A percentile compares a stretch with the other conserved stretches of the same genome.
Evolutionary conservation across 164 flowering plant genomes (phyloP).

Genomic region (Hamamelis virginiana): DNA sequence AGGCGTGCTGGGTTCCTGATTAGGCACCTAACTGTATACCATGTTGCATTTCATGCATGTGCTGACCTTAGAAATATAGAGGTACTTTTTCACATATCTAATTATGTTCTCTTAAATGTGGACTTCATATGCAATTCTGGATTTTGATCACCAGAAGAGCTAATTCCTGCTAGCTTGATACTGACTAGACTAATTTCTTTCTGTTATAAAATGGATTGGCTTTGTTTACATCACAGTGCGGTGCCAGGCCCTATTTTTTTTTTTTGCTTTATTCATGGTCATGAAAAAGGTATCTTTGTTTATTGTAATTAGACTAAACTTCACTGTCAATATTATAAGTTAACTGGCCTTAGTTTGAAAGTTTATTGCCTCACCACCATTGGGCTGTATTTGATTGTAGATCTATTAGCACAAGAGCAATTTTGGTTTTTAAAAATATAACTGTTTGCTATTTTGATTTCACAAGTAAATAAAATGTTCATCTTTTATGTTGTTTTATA

Average conservation of each 20-base stretch:
- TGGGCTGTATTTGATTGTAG: too few species aligned
- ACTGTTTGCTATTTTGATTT: too few species aligned
- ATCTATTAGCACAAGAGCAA: not conserved
- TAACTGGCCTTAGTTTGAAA: not conserved
- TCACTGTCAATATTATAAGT: not conserved
- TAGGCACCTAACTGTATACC: constrained; percentile 71
- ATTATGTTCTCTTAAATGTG: not conserved
- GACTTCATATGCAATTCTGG: too few species aligned
- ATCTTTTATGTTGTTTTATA: too few species aligned
- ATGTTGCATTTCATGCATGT: constrained; percentile 82
- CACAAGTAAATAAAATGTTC: not conserved
- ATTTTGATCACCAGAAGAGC: not conserved
- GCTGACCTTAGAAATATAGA: constrained; percentile 71
- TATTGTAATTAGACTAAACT: not conserved
- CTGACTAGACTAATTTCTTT: not conserved
- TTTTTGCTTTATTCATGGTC: too few species aligned
- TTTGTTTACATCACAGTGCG: too few species aligned
- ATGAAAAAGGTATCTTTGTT: too few species aligned
- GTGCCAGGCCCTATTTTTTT: too few species aligned
- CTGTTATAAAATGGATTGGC: not conserved
- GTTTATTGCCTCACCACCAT: not conserved
- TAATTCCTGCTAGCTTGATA: not conserved
- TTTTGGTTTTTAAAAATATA: too few species aligned
- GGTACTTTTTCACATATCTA: constrained; percentile 39
- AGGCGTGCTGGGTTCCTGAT: constrained; percentile 59